phyloP scores from a whole-genome alignment of 2,329 filamentous ascomycete genomes.

The Alternaria arborescens region DNA sequence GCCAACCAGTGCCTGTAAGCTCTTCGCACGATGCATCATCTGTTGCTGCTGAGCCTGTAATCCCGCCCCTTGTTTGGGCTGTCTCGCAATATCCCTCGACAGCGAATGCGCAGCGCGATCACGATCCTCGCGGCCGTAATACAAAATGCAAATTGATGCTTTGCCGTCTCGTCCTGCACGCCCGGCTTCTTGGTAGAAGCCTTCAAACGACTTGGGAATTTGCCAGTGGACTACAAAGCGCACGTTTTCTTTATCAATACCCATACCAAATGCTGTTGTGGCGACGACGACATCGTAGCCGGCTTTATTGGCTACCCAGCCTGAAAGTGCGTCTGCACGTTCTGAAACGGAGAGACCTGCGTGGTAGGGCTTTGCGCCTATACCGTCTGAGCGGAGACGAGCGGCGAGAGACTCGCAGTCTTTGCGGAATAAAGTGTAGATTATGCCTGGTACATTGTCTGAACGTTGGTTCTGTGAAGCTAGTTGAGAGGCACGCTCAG shows the following conservation, averaged over 20 bases:
- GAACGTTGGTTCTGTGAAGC: slow-evolving; percentile 59
- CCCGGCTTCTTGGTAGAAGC: slow-evolving; percentile 95
- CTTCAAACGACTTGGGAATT: slow-evolving; percentile 91
- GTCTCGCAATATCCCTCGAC: slow-evolving; percentile 57
- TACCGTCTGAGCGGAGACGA: slow-evolving; percentile 71
- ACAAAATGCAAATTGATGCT: slow-evolving; percentile 84
- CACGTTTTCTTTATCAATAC: slow-evolving; percentile 94
- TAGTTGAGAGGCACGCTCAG: slow-evolving; percentile 67
- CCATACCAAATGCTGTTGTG: slow-evolving; percentile 97
- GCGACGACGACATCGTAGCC: slow-evolving; percentile 93
- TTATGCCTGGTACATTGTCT: slow-evolving; percentile 77
- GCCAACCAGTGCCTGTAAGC: slow-evolving; percentile 67
- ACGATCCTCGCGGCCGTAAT: slow-evolving; percentile 88
- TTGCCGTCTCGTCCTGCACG: slow-evolving; percentile 90
- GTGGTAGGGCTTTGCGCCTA: slow-evolving; percentile 78
- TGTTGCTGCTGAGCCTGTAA: slow-evolving; percentile 47
- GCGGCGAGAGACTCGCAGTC: slow-evolving; percentile 77
- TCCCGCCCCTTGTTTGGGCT: slow-evolving; percentile 56
- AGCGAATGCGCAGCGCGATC: slow-evolving; percentile 72
- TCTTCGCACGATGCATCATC: slow-evolving; percentile 53
- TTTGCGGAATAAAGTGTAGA: slow-evolving; percentile 78
- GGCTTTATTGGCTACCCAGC: slow-evolving; percentile 75
- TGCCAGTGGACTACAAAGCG: slow-evolving; percentile 96
- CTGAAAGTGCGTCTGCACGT: slow-evolving; percentile 74
- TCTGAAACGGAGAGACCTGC: slow-evolving; percentile 70